A percentile compares a stretch with the other conserved stretches of the same genome.
These are phyloP conservation scores for Elongisporangium undulatum DNA, from an alignment of 352 stramenopile species.

Conservation along the genomic window DNA sequence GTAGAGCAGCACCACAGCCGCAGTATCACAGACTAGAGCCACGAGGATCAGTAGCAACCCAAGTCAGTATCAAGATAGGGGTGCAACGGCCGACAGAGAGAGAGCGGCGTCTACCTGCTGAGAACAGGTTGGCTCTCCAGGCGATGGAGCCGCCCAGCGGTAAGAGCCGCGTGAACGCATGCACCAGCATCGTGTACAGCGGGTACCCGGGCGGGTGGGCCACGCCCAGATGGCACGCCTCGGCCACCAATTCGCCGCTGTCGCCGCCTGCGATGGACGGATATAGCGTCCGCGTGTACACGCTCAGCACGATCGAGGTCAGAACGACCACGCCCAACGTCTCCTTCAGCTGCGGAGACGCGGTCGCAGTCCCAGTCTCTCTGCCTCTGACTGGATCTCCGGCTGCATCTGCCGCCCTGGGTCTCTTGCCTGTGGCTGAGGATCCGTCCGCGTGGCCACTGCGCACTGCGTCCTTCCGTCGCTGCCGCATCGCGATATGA, in stretches of 20 bases:
- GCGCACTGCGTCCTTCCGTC: not conserved
- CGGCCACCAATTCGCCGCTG: constrained; percentile 91
- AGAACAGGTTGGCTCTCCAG: constrained; percentile 88
- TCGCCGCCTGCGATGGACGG: constrained; percentile 88
- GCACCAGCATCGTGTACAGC: constrained; percentile 89
- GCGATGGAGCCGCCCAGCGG: constrained; percentile 38
- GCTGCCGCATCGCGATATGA: not conserved
- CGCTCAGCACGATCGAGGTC: constrained; percentile 20
- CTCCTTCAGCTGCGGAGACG: not conserved
- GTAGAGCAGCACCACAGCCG: constrained; percentile 53
- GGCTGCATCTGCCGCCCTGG: not conserved
- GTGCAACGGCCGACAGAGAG: not conserved
- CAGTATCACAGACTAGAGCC: constrained; percentile 47
- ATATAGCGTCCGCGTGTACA: constrained; percentile 83
- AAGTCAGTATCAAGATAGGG: constrained; percentile 4
- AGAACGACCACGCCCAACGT: constrained; percentile 5
- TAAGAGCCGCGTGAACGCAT: constrained; percentile 46
- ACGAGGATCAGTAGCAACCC: constrained; percentile 1
- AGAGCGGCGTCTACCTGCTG: constrained; percentile 36
- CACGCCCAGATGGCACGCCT: constrained; percentile 91
- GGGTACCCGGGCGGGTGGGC: constrained; percentile 94
- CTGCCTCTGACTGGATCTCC: not conserved
- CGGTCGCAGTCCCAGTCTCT: not conserved
- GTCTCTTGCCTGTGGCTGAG: not conserved
- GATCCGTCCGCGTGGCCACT: not conserved